Base-by-base conservation (phyloP, 441 rosid genomes). In the Melastoma candidum region DNA sequence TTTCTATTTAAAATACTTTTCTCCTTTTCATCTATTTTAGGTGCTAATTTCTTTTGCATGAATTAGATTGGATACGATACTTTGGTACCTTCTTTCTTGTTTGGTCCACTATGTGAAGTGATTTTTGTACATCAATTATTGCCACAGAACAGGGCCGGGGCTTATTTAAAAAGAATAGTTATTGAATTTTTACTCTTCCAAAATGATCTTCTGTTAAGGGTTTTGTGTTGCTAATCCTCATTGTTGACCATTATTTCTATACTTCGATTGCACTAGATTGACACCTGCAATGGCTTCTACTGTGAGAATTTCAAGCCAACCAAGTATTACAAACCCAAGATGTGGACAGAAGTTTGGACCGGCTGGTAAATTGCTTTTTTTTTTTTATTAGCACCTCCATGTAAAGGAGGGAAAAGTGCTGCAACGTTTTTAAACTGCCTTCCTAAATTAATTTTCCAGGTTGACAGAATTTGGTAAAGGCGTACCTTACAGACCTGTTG, bases 331-430 rank as follows among this genome's bases (percentile, higher is more conserved):
- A 62, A 54, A 29, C 66, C 66, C 14, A 62, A 62, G 60, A 54
- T 62, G 66, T 62, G 66, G 66, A 62, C 66, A 0, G 66, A 62
- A 44, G 60, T 54, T 53, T 62, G 66, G 66, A 62, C 60, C 2
- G 66, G 66, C 22, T 62, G 66, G 66, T 62, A 44, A 29, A 8
- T 32, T 32, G 41, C 41, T 29, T 32, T 32, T 6, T 32, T 32
- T 6, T 32, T 4, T 32, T 6, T 6, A 32, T 32, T 32, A 1
- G 3, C 41, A 32, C 41, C 41, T 32, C 8, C 41, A 32, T 32
- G 8, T 32, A 32, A 32, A 32, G 7, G 41, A 32, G 41, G 41
- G 41, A 32, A 32, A 32, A 32, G 41, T 32, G 7, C 41, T 4
- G 41, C 8, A 32, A 32, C 41, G 8, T 32, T 32, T 32, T 32